phyloP scores from a whole-genome alignment of 2,329 filamentous ascomycete species.

The Penicillium sp. region DNA sequence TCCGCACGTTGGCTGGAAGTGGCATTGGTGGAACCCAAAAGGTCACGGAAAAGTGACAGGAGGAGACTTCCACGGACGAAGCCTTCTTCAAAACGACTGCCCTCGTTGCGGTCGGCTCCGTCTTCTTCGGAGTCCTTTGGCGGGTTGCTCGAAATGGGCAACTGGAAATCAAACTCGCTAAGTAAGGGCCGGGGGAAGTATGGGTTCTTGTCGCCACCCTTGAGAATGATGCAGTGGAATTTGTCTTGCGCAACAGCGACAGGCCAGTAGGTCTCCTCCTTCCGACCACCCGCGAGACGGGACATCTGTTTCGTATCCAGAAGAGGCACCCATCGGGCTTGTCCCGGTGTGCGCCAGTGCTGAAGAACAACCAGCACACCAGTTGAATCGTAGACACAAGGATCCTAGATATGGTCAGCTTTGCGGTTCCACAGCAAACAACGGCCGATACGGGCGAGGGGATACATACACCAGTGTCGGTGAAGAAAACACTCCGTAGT shows the following conservation, averaged over 20 bases:
- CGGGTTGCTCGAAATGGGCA: constrained; percentile 70
- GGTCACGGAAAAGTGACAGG: constrained; percentile 74
- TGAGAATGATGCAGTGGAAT: constrained; percentile 99
- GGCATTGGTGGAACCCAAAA: constrained; percentile 69
- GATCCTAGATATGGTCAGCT: constrained; percentile 63
- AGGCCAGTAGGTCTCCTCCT: constrained; percentile 91
- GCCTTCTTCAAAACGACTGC: constrained; percentile 71
- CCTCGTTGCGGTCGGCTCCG: constrained; percentile 36
- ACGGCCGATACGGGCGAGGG: neutral
- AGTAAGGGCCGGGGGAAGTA: constrained; percentile 90
- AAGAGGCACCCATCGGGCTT: constrained; percentile 89
- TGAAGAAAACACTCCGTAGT: constrained; percentile 86
- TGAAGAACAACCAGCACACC: constrained; percentile 85
- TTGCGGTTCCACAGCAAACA: neutral
- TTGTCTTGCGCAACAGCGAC: constrained; percentile 88
- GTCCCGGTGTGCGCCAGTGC: constrained; percentile 85
- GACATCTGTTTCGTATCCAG: constrained; percentile 85
- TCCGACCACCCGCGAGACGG: constrained; percentile 80
- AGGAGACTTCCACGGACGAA: constrained; percentile 77
- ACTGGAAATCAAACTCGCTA: constrained; percentile 88
- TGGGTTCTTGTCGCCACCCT: constrained; percentile 88
- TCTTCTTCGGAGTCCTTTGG: constrained; percentile 48
- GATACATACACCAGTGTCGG: constrained; percentile 80
- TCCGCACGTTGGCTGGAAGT: constrained; percentile 67
- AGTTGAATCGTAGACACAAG: constrained; percentile 92